Percentiles rank a stretch among this genome's conserved stretches.
Evolutionary conservation across 345 rosid genomes (phyloP).

Genomic region (Jatropha curcas): DNA sequence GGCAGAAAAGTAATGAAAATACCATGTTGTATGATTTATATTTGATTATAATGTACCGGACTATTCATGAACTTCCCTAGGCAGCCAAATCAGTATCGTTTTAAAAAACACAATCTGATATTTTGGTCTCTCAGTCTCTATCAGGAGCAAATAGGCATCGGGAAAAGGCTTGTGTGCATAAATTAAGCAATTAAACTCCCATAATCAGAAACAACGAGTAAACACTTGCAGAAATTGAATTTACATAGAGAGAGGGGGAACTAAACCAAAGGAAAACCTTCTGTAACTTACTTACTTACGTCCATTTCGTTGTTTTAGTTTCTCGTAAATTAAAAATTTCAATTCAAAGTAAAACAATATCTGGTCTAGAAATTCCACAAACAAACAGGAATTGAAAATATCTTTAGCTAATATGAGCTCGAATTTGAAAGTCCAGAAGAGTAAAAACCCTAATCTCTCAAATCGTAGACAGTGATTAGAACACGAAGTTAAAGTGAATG

Average conservation of each 20-base stretch:
- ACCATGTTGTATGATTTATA: background rate
- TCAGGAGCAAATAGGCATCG: too few relatives aligned
- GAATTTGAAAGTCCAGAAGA: background rate
- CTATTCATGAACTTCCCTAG: background rate
- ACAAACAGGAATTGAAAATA: background rate
- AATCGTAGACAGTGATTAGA: background rate
- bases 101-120: too few relatives aligned
- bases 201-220: background rate
- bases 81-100: background rate
- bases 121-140: background rate
- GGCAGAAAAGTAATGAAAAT: too few relatives aligned
- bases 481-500: background rate
- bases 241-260: background rate
- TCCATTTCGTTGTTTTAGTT: too few relatives aligned
- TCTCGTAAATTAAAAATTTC: background rate
- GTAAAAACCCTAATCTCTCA: constrained; percentile 1
- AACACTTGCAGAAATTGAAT: background rate
- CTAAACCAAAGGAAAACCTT: background rate
- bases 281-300: background rate
- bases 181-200: background rate
- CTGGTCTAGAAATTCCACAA: background rate
- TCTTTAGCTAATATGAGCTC: background rate
- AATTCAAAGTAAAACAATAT: background rate
- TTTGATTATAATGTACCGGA: background rate
- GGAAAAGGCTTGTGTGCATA: background rate